Evolutionary conservation across 2,329 filamentous ascomycete species (phyloP).

Genomic region (Xylaria sp.): DNA sequence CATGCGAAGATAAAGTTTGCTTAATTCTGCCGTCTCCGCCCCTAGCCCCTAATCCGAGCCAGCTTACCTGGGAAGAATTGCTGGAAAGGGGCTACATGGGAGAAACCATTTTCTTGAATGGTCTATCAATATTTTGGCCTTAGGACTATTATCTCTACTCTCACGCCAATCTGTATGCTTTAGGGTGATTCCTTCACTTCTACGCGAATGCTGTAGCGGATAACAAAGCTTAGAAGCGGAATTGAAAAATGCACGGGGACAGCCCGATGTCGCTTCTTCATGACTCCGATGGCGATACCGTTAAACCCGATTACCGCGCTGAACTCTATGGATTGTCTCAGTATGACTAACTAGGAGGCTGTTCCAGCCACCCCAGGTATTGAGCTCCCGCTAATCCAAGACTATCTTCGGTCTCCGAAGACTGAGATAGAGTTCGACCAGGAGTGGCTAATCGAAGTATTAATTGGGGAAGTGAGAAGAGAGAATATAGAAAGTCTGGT

Average conservation of each 20-base stretch:
- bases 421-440: conserved; percentile 17
- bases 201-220: background rate
- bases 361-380: too few species aligned
- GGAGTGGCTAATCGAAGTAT: conserved; percentile 16
- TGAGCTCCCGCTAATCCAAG: too few species aligned
- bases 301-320: background rate
- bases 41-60: conserved; percentile 5
- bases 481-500: background rate
- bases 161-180: background rate
- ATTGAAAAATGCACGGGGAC: background rate
- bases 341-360: too few species aligned
- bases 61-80: conserved; percentile 2
- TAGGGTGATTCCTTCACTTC: background rate
- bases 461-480: conserved; percentile 14
- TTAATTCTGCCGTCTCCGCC: background rate
- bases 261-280: conserved; percentile 27
- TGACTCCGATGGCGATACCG: conserved; percentile 7
- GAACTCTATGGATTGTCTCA: too few species aligned
- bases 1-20: background rate
- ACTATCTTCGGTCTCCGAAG: conserved; percentile 9
- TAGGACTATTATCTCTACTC: background rate
- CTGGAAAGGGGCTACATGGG: background rate
- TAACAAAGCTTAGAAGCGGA: conserved; percentile 5
- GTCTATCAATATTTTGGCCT: background rate
- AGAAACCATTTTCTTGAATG: background rate